Evolutionary conservation across 306 rosid species (phyloP).

Genomic region (Abrus precatorius): DNA sequence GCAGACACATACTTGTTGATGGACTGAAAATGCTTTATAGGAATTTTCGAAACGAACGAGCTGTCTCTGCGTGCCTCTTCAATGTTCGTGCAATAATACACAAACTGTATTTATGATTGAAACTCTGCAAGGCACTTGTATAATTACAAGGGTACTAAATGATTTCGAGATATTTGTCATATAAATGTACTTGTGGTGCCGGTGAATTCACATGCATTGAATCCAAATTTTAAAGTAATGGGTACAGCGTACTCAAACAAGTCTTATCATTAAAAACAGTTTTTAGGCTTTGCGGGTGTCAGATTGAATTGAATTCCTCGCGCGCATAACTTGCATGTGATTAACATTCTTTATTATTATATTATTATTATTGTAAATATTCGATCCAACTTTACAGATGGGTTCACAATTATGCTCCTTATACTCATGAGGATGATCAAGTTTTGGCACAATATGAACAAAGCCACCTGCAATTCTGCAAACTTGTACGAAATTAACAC

Average conservation of each 20-base stretch:
- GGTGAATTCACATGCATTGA: slow-evolving; percentile 25
- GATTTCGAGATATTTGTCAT: slow-evolving; percentile 19
- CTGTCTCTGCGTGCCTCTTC: slow-evolving; percentile 22
- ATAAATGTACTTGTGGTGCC: neutral
- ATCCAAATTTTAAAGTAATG: neutral
- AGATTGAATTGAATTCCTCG: neutral
- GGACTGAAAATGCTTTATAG: neutral
- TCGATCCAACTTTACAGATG: neutral
- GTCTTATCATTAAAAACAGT: no score
- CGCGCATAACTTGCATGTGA: neutral
- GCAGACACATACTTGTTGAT: neutral
- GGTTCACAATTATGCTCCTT: neutral
- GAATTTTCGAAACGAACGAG: neutral
- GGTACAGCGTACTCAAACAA: neutral
- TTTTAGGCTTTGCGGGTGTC: no score
- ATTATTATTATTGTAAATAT: neutral
- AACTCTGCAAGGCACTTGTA: neutral
- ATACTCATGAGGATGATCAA: neutral
- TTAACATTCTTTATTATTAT: neutral
- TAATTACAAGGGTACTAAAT: neutral
- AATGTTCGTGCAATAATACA: neutral
- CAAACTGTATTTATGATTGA: neutral
- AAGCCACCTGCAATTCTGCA: neutral
- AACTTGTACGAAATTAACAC: neutral
- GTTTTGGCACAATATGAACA: neutral